These are phyloP conservation scores for Amanita brunnescens DNA, from an alignment of 768 basidiomycete species.

Conservation along the genomic window DNA sequence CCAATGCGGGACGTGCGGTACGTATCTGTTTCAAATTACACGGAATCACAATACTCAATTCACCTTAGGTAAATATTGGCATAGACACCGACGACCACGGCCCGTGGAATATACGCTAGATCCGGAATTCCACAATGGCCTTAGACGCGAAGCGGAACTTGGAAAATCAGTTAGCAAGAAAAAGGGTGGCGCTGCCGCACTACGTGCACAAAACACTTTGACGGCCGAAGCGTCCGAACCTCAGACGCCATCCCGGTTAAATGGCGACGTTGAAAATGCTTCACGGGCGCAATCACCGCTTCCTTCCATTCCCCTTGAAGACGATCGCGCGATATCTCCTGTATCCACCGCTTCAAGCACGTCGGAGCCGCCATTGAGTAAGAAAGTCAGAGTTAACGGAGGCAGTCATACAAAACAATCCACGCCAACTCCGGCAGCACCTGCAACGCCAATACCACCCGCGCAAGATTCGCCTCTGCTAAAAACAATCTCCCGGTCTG, in stretches of 20 bases:
- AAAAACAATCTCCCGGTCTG: slow-evolving; percentile 13
- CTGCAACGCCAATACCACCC: slow-evolving; percentile 10
- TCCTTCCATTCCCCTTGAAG: slow-evolving; percentile 23
- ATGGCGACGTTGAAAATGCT: slow-evolving; percentile 24
- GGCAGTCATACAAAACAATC: slow-evolving; percentile 23
- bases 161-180: slow-evolving; percentile 46
- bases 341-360: slow-evolving; percentile 67
- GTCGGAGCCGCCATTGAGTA: slow-evolving; percentile 68
- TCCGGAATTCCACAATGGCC: slow-evolving; percentile 57
- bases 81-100: slow-evolving; percentile 72
- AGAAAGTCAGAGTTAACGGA: slow-evolving; percentile 55
- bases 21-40: slow-evolving; percentile 72
- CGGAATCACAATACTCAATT: slow-evolving; percentile 70
- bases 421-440: slow-evolving; percentile 7
- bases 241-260: slow-evolving; percentile 40
- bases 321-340: slow-evolving; percentile 59
- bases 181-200: slow-evolving; percentile 42
- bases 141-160: slow-evolving; percentile 44
- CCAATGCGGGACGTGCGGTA: slow-evolving; percentile 90
- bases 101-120: slow-evolving; percentile 77
- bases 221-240: slow-evolving; percentile 36
- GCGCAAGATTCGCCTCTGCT: slow-evolving; percentile 12
- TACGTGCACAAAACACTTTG: slow-evolving; percentile 34
- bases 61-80: slow-evolving; percentile 77
- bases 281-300: slow-evolving; percentile 16